A percentile compares a stretch with the other conserved stretches of the same genome.
Conservation (phyloP, 176 grass and related monocot genomes). For the Tillandsia fasciculata region DNA sequence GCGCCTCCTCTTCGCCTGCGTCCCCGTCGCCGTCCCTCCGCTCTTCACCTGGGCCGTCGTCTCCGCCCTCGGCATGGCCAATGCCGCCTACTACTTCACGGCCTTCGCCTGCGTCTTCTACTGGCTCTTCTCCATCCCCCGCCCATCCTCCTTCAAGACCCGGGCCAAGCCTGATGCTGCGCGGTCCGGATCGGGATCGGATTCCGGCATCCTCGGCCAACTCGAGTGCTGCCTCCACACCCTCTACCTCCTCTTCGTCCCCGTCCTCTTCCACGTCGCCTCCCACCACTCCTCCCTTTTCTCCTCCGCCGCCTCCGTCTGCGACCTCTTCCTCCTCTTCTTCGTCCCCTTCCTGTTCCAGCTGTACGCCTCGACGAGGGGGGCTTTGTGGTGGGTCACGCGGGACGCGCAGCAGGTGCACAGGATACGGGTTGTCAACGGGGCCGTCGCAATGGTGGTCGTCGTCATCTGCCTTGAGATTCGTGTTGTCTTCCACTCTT, state of each 20-base stretch:
- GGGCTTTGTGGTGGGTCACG: conserved; percentile 79
- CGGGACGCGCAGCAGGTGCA: conserved; percentile 59
- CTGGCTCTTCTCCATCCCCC: conserved; percentile 86
- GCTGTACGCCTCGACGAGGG: conserved; percentile 67
- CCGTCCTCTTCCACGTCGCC: conserved; percentile 53
- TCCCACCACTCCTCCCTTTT: conserved; percentile 80
- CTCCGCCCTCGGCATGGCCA: conserved; percentile 71
- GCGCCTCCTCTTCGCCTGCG: conserved; percentile 77
- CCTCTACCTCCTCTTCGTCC: conserved; percentile 67
- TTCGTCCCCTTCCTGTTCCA: conserved; percentile 91
- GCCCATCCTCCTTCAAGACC: conserved; percentile 58
- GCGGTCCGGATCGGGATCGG: conserved; percentile 4
- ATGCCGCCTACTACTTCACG: conserved; percentile 76
- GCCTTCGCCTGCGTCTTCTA: conserved; percentile 79
- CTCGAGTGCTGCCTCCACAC: conserved; percentile 80
- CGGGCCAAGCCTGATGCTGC: conserved; percentile 39
- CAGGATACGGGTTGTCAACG: conserved; percentile 56
- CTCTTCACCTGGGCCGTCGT: conserved; percentile 85
- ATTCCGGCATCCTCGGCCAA: conserved; percentile 54
- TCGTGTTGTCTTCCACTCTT: conserved; percentile 74
- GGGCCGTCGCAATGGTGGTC: conserved; percentile 61
- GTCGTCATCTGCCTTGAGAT: conserved; percentile 88
- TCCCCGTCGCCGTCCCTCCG: conserved; percentile 46
- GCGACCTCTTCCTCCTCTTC: conserved; percentile 82
- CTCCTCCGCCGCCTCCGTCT: conserved; percentile 51